These are phyloP conservation scores for Fusarium xyrophilum DNA, from an alignment of 2,329 filamentous ascomycete species.

Conservation along the genomic window DNA sequence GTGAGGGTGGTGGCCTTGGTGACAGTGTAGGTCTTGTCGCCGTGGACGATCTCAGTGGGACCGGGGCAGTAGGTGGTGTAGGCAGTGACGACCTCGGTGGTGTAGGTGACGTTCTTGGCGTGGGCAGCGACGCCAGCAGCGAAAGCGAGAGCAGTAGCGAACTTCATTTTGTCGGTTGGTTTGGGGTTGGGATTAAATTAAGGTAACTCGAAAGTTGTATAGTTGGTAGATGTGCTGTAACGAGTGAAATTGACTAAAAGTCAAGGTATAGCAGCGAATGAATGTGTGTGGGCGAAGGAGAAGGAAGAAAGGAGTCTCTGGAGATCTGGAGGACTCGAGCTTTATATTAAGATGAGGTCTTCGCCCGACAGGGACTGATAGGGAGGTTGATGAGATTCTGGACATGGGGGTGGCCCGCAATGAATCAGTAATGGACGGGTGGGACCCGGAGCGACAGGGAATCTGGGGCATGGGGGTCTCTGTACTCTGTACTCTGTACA, in stretches of 20 bases:
- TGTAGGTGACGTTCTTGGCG: conserved; percentile 55
- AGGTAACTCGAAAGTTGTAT: conserved; percentile 45
- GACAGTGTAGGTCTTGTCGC: conserved; percentile 72
- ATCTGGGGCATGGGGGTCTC: conserved; percentile 3
- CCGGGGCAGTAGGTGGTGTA: conserved; percentile 77
- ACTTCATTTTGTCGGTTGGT: conserved; percentile 67
- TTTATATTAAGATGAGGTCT: conserved; percentile 54
- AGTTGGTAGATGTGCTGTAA: conserved; percentile 39
- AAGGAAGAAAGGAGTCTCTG: conserved; percentile 47
- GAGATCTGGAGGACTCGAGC: conserved; percentile 52
- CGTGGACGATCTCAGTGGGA: conserved; percentile 69
- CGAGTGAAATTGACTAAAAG: conserved; percentile 43
- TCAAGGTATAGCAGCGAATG: conserved; percentile 41
- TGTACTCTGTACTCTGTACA: too few species aligned
- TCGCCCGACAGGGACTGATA: conserved; percentile 11
- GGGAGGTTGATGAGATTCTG: conserved; percentile 34
- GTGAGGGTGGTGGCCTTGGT: conserved; percentile 73
- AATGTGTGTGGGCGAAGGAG: conserved; percentile 52
- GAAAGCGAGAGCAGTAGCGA: conserved; percentile 60
- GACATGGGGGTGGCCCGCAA: conserved; percentile 7
- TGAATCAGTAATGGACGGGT: conserved; percentile 12
- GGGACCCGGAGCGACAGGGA: conserved; percentile 14
- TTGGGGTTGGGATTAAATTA: conserved; percentile 45
- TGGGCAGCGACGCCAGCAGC: conserved; percentile 60
- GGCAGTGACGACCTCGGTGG: conserved; percentile 70